Conservation (phyloP, 352 stramenopile genomes). For the Pythium periplocum region DNA sequence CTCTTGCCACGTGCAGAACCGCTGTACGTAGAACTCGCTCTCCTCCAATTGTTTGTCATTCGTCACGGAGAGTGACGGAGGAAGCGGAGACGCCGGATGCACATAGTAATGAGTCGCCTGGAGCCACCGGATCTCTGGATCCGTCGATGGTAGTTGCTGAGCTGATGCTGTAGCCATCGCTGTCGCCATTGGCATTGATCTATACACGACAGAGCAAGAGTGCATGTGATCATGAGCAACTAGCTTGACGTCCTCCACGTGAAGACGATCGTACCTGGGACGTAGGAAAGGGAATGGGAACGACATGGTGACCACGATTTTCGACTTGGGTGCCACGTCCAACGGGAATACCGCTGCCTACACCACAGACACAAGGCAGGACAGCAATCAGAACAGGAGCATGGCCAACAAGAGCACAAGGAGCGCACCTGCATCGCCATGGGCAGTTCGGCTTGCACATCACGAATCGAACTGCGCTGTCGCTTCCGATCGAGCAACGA, state of each 20-base stretch:
- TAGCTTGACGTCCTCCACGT: not conserved
- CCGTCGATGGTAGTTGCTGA: not conserved
- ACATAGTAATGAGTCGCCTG: slow-evolving; percentile 59
- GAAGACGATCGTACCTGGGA: slow-evolving; percentile 27
- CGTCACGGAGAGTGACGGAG: slow-evolving; percentile 39
- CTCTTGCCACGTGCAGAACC: slow-evolving; percentile 59
- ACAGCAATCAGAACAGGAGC: not conserved
- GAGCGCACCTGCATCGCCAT: slow-evolving; percentile 23
- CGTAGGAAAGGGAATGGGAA: slow-evolving; percentile 64
- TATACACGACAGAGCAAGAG: not conserved
- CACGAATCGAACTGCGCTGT: slow-evolving; percentile 16
- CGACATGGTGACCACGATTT: slow-evolving; percentile 49
- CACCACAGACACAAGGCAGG: not conserved
- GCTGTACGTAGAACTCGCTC: slow-evolving; percentile 42
- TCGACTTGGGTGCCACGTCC: slow-evolving; percentile 58
- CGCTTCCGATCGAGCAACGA: slow-evolving; percentile 28
- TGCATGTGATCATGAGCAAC: no score
- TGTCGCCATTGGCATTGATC: not conserved
- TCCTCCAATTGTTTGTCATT: slow-evolving; percentile 42
- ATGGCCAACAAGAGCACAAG: not conserved
- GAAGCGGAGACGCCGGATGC: slow-evolving; percentile 48
- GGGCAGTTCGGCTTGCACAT: slow-evolving; percentile 25
- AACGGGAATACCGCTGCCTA: slow-evolving; percentile 41
- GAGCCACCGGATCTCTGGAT: slow-evolving; percentile 49
- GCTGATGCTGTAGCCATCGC: slow-evolving; percentile 11